Evolutionary conservation across 345 rosid species (phyloP).

Genomic region (Brassica cretica): DNA sequence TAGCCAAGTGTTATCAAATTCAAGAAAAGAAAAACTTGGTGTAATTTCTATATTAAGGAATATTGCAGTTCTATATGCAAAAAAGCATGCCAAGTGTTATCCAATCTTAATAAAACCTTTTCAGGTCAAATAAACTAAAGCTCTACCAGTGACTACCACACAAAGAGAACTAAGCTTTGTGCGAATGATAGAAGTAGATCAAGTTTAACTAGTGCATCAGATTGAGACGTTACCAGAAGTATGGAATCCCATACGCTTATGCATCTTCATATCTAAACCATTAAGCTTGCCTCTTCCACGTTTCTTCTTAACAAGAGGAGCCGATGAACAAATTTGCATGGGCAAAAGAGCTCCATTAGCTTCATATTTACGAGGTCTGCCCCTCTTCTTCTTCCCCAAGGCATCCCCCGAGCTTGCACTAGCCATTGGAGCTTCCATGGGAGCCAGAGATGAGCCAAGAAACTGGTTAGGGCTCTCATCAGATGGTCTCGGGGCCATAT

Average conservation of each 20-base stretch:
- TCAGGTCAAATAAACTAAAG: background rate
- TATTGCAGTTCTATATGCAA: background rate
- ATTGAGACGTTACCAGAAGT: conserved; percentile 44
- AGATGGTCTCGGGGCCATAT: conserved; percentile 56
- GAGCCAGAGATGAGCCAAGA: conserved; percentile 34
- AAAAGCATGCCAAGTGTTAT: background rate
- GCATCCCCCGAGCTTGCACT: conserved; percentile 36
- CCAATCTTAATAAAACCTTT: background rate
- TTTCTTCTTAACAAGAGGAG: conserved; percentile 49
- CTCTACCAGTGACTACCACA: background rate
- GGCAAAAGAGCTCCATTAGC: conserved; percentile 66
- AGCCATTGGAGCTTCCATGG: conserved; percentile 41
- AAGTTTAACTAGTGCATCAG: background rate
- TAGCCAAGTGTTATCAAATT: background rate
- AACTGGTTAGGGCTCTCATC: conserved; percentile 59
- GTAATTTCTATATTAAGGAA: background rate
- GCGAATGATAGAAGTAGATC: background rate
- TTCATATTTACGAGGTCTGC: conserved; percentile 81
- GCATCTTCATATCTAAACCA: conserved; percentile 51
- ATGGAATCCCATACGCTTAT: conserved; percentile 50
- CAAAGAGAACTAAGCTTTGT: background rate
- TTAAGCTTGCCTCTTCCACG: conserved; percentile 51
- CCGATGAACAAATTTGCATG: conserved; percentile 56
- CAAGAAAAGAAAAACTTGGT: background rate
- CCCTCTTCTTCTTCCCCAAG: conserved; percentile 74